phyloP scores from a whole-genome alignment of 2,329 filamentous ascomycete genomes.

The Blastomyces emzantsi region DNA sequence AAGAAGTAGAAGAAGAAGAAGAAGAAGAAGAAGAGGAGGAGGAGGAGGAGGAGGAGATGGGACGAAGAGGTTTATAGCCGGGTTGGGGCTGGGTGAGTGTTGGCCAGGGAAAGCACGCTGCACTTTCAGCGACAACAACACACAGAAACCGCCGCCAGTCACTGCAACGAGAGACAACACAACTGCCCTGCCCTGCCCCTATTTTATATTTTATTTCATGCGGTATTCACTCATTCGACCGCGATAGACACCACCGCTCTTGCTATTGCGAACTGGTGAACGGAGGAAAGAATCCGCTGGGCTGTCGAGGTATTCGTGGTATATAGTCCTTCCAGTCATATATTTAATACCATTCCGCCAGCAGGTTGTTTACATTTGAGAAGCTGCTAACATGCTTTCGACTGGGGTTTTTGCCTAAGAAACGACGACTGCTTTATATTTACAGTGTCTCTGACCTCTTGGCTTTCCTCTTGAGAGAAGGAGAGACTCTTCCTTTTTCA shows the following conservation, averaged over 20 bases:
- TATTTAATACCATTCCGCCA: background rate
- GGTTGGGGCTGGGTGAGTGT: background rate
- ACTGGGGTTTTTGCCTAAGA: background rate
- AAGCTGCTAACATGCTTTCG: background rate
- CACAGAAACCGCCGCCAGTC: background rate
- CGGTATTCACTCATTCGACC: background rate
- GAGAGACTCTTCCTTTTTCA: background rate
- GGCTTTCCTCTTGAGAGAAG: background rate
- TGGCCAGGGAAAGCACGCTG: constrained; percentile 2
- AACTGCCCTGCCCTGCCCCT: background rate
- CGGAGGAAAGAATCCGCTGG: background rate
- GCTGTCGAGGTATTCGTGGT: background rate
- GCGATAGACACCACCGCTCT: background rate
- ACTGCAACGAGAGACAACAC: constrained; percentile 4
- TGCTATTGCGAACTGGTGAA: background rate
- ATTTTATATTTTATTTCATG: background rate
- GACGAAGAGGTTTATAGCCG: constrained; percentile 12
- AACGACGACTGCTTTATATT: background rate
- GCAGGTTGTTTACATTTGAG: background rate
- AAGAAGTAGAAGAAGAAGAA: constrained; percentile 19
- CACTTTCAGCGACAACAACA: background rate
- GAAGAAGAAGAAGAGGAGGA: constrained; percentile 17
- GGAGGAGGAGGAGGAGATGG: constrained; percentile 14
- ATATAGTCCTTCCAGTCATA: background rate
- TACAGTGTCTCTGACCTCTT: background rate